Base-by-base conservation (phyloP, 768 basidiomycete genomes). In the Paxillus ammoniavirescens region DNA sequence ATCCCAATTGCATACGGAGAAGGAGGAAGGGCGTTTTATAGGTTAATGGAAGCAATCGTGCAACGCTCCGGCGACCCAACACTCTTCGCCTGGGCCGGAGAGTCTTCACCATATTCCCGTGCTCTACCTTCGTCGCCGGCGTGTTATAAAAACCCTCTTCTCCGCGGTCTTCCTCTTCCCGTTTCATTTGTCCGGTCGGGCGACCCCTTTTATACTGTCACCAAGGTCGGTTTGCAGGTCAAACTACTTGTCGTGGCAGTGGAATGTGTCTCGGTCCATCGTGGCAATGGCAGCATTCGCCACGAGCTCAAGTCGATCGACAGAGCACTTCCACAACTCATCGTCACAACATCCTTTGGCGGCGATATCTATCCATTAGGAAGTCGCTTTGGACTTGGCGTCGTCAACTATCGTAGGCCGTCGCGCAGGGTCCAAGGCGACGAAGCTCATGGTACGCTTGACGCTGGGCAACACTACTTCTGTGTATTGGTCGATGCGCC, bases 231-330 rank as follows among this genome's bases (percentile, higher is more conserved):
- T 42, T 17, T 42, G n/a, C n/a, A 42, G 41, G 41, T 18, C 41
- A 42, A 42, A 42, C 41, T 42, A 12, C 41, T 42, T 18, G n/a
- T 42, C 12, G n/a, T 42, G n/a, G 4, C 41, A 42, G 41, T 10
- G 41, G 13, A 35, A 13, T 35, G 26, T 26, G 26, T 26, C 26
- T 5, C 6, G 26, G 26, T 26, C 6, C 26, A 6, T 26, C 6
- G 26, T 26, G 26, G 26, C 26, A 26, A 26, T 26, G 5, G 26
- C 26, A 26, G 26, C 26, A 26, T 26, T 26, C 26, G 26, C 26
- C 6, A 26, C 26, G 26, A 26, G 26, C 26, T 26, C 26, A 26
- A 26, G 26, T 6, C 90, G 62, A 93, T 83, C 15, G 86, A 21
- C 21, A 21, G 21, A 21, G 26, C 26, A 26, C 26, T 26, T 6